Evolutionary conservation across 148 eudicot species (phyloP).

Genomic region (Vaccinium darrowii): DNA sequence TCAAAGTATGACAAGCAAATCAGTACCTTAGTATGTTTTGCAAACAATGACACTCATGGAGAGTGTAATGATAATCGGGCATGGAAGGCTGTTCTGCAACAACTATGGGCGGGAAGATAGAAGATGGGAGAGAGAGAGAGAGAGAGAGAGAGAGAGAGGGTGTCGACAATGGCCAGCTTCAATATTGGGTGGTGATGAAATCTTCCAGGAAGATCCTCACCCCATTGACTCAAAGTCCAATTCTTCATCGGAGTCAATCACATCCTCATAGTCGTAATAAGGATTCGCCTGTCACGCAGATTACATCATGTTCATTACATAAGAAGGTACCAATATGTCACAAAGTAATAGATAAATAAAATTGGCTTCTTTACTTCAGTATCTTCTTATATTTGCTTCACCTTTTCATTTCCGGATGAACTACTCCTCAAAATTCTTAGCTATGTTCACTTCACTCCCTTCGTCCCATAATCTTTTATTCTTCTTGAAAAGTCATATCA

Average conservation of each 20-base stretch:
- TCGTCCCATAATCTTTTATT: not conserved
- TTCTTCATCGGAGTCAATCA: slow-evolving; percentile 88
- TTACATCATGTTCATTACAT: not conserved
- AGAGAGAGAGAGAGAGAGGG: too few species aligned
- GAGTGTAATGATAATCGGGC: not conserved
- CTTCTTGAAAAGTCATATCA: not conserved
- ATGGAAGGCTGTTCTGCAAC: not conserved
- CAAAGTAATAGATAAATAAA: not conserved
- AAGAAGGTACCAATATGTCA: not conserved
- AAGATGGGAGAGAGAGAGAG: too few species aligned
- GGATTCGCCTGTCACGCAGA: too few species aligned
- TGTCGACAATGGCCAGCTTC: not conserved
- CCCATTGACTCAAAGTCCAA: slow-evolving; percentile 80
- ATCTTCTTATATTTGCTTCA: not conserved
- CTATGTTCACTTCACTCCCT: not conserved
- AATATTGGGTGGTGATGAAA: not conserved
- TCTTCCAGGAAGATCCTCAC: slow-evolving; percentile 31
- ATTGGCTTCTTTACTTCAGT: not conserved
- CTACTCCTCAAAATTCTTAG: not conserved
- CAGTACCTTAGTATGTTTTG: not conserved
- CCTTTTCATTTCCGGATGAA: not conserved
- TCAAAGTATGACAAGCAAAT: not conserved
- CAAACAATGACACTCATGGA: not conserved
- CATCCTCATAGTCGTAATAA: slow-evolving; percentile 58
- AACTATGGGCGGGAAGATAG: too few species aligned